These are phyloP conservation scores for Colletotrichum musicola DNA, from an alignment of 2,329 filamentous ascomycete genomes.

Conservation along the genomic window DNA sequence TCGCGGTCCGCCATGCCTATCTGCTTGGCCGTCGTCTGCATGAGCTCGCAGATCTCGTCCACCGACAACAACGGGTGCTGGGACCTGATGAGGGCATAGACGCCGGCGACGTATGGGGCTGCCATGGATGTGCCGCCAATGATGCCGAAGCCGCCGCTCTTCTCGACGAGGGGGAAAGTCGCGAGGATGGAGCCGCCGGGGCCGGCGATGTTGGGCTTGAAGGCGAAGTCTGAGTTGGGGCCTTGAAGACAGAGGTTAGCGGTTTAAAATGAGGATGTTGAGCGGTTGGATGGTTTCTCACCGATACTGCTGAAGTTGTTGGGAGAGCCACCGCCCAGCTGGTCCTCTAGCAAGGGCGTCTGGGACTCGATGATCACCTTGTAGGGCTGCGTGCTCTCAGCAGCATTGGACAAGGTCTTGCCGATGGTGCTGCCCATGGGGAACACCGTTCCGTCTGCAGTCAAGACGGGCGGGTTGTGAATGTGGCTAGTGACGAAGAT, in stretches of 20 bases:
- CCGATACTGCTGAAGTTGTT: constrained; percentile 38
- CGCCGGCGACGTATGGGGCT: constrained; percentile 49
- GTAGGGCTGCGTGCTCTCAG: not conserved
- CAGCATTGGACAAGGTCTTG: constrained; percentile 1
- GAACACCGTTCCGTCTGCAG: constrained; percentile 20
- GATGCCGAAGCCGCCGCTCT: constrained; percentile 47
- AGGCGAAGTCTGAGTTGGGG: constrained; percentile 39
- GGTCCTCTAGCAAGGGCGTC: constrained; percentile 13
- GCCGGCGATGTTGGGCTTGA: constrained; percentile 49
- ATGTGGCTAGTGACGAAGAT: constrained; percentile 34
- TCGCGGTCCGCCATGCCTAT: constrained; percentile 39
- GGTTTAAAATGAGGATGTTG: too few relatives aligned
- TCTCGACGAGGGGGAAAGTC: constrained; percentile 47
- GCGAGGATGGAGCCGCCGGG: constrained; percentile 52
- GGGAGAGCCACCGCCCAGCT: constrained; percentile 24
- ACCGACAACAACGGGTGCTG: constrained; percentile 45
- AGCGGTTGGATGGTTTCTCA: too few relatives aligned
- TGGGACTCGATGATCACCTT: constrained; percentile 18
- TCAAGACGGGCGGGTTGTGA: constrained; percentile 20
- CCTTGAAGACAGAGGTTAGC: too few relatives aligned
- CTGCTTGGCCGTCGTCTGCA: constrained; percentile 48
- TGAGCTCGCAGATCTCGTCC: constrained; percentile 45
- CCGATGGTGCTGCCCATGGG: constrained; percentile 27
- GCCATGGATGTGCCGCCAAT: constrained; percentile 54
- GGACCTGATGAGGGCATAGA: constrained; percentile 51